Base-by-base conservation (phyloP, 495 filamentous ascomycete species). In the Aspergillus nidulans region DNA sequence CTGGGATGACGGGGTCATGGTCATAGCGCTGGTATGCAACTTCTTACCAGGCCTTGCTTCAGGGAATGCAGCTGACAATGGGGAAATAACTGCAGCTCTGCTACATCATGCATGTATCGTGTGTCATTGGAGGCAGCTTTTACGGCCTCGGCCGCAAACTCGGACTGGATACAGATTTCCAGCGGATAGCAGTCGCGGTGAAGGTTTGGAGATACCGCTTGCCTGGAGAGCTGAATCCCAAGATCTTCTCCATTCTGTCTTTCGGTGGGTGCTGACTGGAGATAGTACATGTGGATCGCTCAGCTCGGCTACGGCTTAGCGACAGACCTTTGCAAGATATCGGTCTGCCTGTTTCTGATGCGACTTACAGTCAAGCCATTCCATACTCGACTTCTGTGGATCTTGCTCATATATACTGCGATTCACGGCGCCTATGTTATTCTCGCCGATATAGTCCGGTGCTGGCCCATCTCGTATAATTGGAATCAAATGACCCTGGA, bases 1-100 rank as follows among this genome's bases (percentile, higher is more conserved):
- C 36, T 66, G 66, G 63, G 75, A 78, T 67, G 75, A 78, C 52
- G 59, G 58, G 0, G 48, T 66, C 3, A 77, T 78, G 67, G 63
- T 75, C 9, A 4, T 70, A 41, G 68, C 72, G 21, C 40, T 63
- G 60, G 71, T 77, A 61, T n/a, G 59, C 18, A 21, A 15, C 18
- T 7, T 4, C 46, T 24, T 34, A 4, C 55, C n/a, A n/a, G n/a
- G 26, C 23, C 18, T 8, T 50, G 12, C 25, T 24, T 12, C 16
- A 47, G 25, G 12, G 1, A 25, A 13, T 36, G 12, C 6, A 36
- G 32, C 32, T 56, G 24, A 56, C 6, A 18, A 25, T 36, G 6
- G 7, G n/a, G 12, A 6, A 13, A 36, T 36, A 13, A 19, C 25
- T 7, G 1, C 12, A 43, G 41, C 19, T 4, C 23, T 23, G 23